phyloP scores from a whole-genome alignment of 352 stramenopile species.

The Thalassiosira mediterranea region DNA sequence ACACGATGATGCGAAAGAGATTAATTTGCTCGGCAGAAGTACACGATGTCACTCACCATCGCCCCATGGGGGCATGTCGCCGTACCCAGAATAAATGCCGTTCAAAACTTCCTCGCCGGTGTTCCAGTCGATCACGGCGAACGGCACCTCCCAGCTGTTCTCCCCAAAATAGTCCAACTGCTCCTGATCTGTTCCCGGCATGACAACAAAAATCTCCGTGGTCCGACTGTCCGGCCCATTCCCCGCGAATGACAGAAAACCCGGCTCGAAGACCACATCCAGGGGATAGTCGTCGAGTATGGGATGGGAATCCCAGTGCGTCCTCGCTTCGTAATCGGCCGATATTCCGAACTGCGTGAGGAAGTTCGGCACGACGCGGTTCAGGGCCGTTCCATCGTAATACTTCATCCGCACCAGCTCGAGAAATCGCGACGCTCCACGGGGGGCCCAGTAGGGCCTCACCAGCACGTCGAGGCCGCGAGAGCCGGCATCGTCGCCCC shows the following conservation, averaged over 20 bases:
- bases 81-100: constrained; percentile 51
- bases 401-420: constrained; percentile 38
- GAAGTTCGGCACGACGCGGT: constrained; percentile 52
- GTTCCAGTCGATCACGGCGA: constrained; percentile 46
- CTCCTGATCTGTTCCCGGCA: constrained; percentile 46
- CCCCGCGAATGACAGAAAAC: constrained; percentile 60
- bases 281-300: constrained; percentile 57
- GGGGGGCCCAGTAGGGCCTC: constrained; percentile 48
- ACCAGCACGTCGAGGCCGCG: constrained; percentile 33
- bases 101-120: constrained; percentile 23
- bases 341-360: constrained; percentile 71
- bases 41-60: no score
- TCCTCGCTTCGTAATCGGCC: constrained; percentile 41
- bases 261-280: constrained; percentile 49
- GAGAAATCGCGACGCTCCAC: constrained; percentile 49
- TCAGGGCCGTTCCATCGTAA: constrained; percentile 50
- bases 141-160: constrained; percentile 70
- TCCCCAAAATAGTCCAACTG: constrained; percentile 60
- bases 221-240: constrained; percentile 49
- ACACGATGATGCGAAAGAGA: constrained; percentile 14
- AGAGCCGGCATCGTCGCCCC: neutral
- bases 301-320: constrained; percentile 11
- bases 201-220: constrained; percentile 71
- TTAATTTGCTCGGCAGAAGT: constrained; percentile 33
- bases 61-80: constrained; percentile 61